A percentile compares a stretch with the other conserved stretches of the same genome.
Evolutionary conservation across 1,139 yeast genomes (phyloP).

Genomic region (Suhomyces coccinellae): DNA sequence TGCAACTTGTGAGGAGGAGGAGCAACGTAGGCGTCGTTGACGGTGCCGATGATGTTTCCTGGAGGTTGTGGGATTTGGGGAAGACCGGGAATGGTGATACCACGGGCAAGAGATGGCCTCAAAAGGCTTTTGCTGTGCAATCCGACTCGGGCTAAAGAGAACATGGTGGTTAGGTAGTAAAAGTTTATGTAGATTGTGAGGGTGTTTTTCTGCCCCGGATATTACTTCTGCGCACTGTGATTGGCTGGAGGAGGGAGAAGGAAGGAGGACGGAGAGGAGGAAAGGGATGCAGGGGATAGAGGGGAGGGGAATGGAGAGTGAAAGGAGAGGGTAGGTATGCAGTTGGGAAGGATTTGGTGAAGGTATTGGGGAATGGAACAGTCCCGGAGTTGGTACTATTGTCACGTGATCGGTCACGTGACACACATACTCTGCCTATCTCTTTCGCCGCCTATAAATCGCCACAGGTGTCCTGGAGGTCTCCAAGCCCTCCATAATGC

Average conservation of each 20-base stretch:
- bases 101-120: conserved; percentile 21
- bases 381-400: neutral
- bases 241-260: conserved; percentile 9
- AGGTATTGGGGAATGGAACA: neutral
- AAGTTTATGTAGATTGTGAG: neutral
- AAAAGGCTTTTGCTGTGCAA: conserved; percentile 21
- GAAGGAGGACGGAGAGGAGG: neutral
- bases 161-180: conserved; percentile 21
- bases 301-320: neutral
- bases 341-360: neutral
- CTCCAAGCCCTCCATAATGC: no score
- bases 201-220: conserved; percentile 15
- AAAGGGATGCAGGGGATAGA: neutral
- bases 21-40: conserved; percentile 68
- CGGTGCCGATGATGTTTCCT: conserved; percentile 71
- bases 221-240: conserved; percentile 13
- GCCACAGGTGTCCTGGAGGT: neutral
- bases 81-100: conserved; percentile 16
- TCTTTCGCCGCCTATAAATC: neutral
- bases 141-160: conserved; percentile 30
- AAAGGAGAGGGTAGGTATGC: no score
- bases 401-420: neutral
- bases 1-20: conserved; percentile 57
- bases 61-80: conserved; percentile 71
- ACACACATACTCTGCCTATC: neutral